Conservation (phyloP, 2,329 filamentous ascomycete species). For the Aspergillus jensenii region DNA sequence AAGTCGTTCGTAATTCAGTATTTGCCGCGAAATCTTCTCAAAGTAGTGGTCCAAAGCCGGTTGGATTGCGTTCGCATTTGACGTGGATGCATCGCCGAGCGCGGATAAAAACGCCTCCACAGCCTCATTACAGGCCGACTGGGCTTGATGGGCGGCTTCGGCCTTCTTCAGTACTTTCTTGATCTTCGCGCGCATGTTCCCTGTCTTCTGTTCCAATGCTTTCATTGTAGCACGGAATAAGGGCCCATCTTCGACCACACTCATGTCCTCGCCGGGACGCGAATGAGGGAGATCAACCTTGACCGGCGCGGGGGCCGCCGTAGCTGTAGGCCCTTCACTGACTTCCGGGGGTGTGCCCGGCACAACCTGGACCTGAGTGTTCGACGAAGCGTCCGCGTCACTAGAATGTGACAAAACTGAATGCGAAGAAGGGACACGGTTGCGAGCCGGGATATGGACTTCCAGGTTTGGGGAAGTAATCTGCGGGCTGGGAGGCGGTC, state of each 20-base stretch:
- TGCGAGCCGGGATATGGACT: conserved; percentile 69
- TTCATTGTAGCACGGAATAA: conserved; percentile 97
- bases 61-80: conserved; percentile 94
- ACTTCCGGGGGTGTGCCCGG: conserved; percentile 33
- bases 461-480: conserved; percentile 73
- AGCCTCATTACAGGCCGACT: conserved; percentile 81
- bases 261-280: conserved; percentile 80
- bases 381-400: conserved; percentile 58
- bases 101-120: conserved; percentile 81
- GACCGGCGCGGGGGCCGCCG: conserved; percentile 48
- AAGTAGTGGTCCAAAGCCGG: conserved; percentile 98
- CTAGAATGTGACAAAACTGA: conserved; percentile 82
- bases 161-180: conserved; percentile 94
- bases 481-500: conserved; percentile 51
- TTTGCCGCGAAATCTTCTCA: conserved; percentile 91
- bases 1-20: conserved; percentile 79
- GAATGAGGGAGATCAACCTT: conserved; percentile 88
- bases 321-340: conserved; percentile 21
- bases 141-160: conserved; percentile 80
- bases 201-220: conserved; percentile 91
- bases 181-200: conserved; percentile 89
- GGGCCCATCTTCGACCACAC: conserved; percentile 85
- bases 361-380: conserved; percentile 24
- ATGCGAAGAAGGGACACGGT: conserved; percentile 81
- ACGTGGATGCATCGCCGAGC: conserved; percentile 80